phyloP scores from a whole-genome alignment of 176 grass and related monocot species.

The Oryza coarctata region DNA sequence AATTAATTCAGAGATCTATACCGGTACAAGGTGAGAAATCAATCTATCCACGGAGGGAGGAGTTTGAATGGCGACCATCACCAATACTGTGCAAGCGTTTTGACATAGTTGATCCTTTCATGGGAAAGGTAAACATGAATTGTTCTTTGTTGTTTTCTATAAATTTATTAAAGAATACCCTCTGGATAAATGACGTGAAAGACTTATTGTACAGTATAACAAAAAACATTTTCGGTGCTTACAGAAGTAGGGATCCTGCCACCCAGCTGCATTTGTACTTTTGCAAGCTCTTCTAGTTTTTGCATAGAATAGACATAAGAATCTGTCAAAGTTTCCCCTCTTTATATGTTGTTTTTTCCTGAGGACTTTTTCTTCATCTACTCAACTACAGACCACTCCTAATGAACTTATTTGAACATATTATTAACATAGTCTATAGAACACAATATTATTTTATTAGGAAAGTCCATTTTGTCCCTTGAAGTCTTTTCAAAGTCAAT shows the following conservation, averaged over 20 bases:
- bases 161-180: neutral
- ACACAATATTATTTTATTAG: neutral
- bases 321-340: neutral
- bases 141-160: slow-evolving; percentile 2
- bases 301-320: neutral
- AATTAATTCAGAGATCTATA: slow-evolving; percentile 47
- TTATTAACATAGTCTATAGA: neutral
- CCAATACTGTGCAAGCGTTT: slow-evolving; percentile 95
- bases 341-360: neutral
- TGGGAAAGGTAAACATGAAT: slow-evolving; percentile 77
- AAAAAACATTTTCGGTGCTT: neutral
- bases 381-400: neutral
- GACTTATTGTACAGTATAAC: slow-evolving; percentile 7
- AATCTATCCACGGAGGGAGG: slow-evolving; percentile 60
- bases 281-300: neutral
- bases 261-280: neutral
- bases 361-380: neutral
- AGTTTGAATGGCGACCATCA: slow-evolving; percentile 83
- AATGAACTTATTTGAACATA: neutral
- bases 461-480: neutral
- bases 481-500: neutral
- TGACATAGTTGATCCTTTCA: slow-evolving; percentile 91
- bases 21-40: slow-evolving; percentile 47
- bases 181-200: neutral
- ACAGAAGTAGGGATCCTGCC: neutral